A percentile compares a stretch with the other conserved stretches of the same genome.
Conservation (phyloP, 2,329 filamentous ascomycete genomes). For the Sporothrix schenckii region DNA sequence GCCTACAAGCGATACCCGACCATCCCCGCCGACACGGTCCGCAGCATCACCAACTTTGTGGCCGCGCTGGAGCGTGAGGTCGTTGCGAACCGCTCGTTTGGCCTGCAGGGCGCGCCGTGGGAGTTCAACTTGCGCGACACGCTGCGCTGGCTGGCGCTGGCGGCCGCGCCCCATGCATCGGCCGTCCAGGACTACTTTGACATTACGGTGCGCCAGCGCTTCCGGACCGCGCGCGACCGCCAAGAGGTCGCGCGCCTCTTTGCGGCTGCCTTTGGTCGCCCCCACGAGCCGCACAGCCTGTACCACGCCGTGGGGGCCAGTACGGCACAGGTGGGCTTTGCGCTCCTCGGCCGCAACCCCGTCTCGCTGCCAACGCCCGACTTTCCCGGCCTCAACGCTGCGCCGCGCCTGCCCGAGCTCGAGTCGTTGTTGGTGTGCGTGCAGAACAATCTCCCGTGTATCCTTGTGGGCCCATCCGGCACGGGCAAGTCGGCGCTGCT, state of each 20-base stretch:
- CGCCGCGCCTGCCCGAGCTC: slow-evolving; percentile 67
- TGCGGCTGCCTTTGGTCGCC: slow-evolving; percentile 60
- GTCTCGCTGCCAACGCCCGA: slow-evolving; percentile 53
- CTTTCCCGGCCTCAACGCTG: slow-evolving; percentile 55
- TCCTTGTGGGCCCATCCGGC: slow-evolving; percentile 82
- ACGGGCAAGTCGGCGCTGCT: slow-evolving; percentile 84
- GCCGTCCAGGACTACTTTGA: slow-evolving; percentile 72
- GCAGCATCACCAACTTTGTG: slow-evolving; percentile 77
- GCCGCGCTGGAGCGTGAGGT: slow-evolving; percentile 75
- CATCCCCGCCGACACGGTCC: slow-evolving; percentile 61
- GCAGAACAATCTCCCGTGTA: slow-evolving; percentile 83
- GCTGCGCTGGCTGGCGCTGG: slow-evolving; percentile 79
- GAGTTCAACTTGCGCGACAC: slow-evolving; percentile 94
- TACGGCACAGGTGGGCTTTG: slow-evolving; percentile 79
- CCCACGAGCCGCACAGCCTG: slow-evolving; percentile 62
- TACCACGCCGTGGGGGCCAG: slow-evolving; percentile 69
- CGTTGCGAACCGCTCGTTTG: slow-evolving; percentile 60
- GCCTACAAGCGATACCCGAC: slow-evolving; percentile 75
- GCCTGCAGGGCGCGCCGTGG: slow-evolving; percentile 76
- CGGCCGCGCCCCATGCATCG: slow-evolving; percentile 40
- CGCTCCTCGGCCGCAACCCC: slow-evolving; percentile 64
- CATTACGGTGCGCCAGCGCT: slow-evolving; percentile 83
- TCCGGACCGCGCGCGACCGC: slow-evolving; percentile 73
- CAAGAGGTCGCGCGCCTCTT: slow-evolving; percentile 68
- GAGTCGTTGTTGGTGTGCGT: slow-evolving; percentile 88